A percentile compares a stretch with the other conserved stretches of the same genome.
phyloP scores from a whole-genome alignment of 306 rosid genomes.

The Ochetophila trinervis region DNA sequence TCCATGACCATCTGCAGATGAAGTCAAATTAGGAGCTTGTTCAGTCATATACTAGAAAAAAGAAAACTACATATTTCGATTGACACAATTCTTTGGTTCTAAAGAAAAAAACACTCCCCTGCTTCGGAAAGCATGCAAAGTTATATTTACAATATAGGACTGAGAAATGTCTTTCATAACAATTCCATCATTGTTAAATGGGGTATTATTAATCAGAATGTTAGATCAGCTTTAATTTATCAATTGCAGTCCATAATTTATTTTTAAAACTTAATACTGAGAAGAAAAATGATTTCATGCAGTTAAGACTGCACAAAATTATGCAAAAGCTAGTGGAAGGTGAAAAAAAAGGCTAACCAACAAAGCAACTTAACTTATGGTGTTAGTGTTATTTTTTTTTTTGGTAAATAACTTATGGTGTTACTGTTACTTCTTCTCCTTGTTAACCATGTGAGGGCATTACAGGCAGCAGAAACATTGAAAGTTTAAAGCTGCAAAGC shows the following conservation, averaged over 20 bases:
- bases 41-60: too few relatives aligned
- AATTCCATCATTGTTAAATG: not conserved
- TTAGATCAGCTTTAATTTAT: not conserved
- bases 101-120: too few relatives aligned
- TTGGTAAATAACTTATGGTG: too few relatives aligned
- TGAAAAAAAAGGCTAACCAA: not conserved
- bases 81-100: too few relatives aligned
- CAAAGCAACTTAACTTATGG: not conserved
- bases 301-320: not conserved
- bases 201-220: not conserved
- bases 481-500: constrained; percentile 61
- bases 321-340: not conserved
- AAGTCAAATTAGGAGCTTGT: too few relatives aligned
- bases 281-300: too few relatives aligned
- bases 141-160: too few relatives aligned
- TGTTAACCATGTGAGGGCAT: constrained; percentile 39
- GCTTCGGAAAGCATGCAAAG: too few relatives aligned
- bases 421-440: not conserved
- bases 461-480: constrained; percentile 58
- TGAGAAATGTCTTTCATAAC: not conserved
- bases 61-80: too few relatives aligned
- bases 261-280: not conserved
- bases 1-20: too few relatives aligned
- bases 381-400: too few relatives aligned
- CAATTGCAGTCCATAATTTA: not conserved